Conservation (phyloP, 805 yeast species). For the Metschnikowia proteae region DNA sequence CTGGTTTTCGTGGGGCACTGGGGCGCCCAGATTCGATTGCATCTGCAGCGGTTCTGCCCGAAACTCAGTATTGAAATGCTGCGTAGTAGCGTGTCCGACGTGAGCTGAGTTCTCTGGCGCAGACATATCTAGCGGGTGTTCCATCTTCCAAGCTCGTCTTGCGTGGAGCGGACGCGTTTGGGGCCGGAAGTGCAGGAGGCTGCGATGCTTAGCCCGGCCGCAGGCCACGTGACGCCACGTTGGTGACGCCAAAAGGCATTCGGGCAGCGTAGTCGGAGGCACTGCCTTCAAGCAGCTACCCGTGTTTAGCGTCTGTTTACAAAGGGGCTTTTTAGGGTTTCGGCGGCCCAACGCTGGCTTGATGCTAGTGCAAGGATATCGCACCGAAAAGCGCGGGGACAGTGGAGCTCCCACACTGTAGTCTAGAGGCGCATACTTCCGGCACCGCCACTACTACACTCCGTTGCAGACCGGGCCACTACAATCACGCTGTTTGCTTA, state of each 20-base stretch:
- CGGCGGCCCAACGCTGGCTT: too few relatives aligned
- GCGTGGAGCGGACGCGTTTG: slow-evolving; percentile 4
- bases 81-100: not conserved
- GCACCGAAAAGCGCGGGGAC: too few relatives aligned
- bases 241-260: not conserved
- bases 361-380: too few relatives aligned
- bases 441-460: too few relatives aligned
- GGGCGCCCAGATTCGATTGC: not conserved
- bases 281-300: too few relatives aligned
- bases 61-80: not conserved
- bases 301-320: too few relatives aligned
- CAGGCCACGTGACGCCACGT: not conserved
- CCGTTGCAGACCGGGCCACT: too few relatives aligned
- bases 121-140: slow-evolving; percentile 1
- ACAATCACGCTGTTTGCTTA: not conserved
- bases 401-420: too few relatives aligned
- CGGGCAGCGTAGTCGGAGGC: too few relatives aligned
- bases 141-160: not conserved
- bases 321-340: too few relatives aligned
- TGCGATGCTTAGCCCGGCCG: slow-evolving; percentile 1
- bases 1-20: not conserved
- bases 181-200: slow-evolving; percentile 4
- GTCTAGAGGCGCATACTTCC: too few relatives aligned
- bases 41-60: not conserved
- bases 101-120: not conserved